These are phyloP conservation scores for Chaetomium fimeti DNA, from an alignment of 495 filamentous ascomycete genomes.

Conservation along the genomic window DNA sequence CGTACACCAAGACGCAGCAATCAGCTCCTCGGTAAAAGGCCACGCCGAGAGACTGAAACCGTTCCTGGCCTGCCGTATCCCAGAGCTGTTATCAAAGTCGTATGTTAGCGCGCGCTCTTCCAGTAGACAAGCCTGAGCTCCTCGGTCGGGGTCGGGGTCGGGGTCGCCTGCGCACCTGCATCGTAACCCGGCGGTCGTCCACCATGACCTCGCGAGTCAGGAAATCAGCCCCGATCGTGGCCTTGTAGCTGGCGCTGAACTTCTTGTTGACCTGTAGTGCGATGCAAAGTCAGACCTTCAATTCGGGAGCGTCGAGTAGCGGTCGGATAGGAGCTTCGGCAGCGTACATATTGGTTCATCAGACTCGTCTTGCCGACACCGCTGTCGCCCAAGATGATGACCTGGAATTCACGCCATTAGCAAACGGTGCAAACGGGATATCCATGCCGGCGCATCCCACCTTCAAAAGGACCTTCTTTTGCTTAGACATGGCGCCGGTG, in stretches of 20 bases:
- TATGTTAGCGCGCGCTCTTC: slow-evolving; percentile 15
- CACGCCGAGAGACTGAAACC: slow-evolving; percentile 95
- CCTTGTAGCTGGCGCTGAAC: slow-evolving; percentile 99
- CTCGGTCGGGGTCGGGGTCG: background rate
- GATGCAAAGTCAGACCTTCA: slow-evolving; percentile 14
- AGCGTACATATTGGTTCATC: slow-evolving; percentile 99
- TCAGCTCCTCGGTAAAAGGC: slow-evolving; percentile 98
- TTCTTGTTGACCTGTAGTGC: slow-evolving; percentile 92
- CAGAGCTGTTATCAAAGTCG: slow-evolving; percentile 63
- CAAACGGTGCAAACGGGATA: slow-evolving; percentile 1
- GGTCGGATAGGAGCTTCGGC: slow-evolving; percentile 36
- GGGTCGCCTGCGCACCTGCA: slow-evolving; percentile 69
- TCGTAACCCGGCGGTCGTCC: slow-evolving; percentile 94
- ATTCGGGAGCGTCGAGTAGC: background rate
- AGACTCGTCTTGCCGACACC: slow-evolving; percentile 98
- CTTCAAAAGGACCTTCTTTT: slow-evolving; percentile 98
- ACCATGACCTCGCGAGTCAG: slow-evolving; percentile 97
- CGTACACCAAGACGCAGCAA: slow-evolving; percentile 97
- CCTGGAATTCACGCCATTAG: slow-evolving; percentile 50
- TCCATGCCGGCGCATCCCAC: slow-evolving; percentile 46
- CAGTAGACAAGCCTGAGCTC: no score
- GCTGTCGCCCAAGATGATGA: slow-evolving; percentile 97
- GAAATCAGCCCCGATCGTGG: slow-evolving; percentile 98
- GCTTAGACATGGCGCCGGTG: slow-evolving; percentile 68
- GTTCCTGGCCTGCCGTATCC: slow-evolving; percentile 97